Conservation (phyloP, 495 filamentous ascomycete species). For the Aspergillus avenaceus region DNA sequence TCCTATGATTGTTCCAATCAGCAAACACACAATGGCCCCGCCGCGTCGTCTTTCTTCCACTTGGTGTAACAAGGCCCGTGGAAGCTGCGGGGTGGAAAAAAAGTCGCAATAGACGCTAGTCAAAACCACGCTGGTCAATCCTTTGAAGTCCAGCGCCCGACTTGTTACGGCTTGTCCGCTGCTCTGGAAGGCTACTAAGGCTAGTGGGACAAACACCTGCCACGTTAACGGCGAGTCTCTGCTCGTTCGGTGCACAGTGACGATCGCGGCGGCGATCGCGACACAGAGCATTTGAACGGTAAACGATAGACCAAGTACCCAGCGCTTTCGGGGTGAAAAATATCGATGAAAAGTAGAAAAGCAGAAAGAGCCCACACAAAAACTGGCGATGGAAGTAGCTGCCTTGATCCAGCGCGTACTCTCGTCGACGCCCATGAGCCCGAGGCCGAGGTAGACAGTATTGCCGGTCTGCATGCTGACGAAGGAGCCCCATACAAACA, state of each 20-base stretch:
- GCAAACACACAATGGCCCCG: slow-evolving; percentile 53
- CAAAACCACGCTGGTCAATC: slow-evolving; percentile 64
- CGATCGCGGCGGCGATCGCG: slow-evolving; percentile 52
- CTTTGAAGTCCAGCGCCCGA: slow-evolving; percentile 56
- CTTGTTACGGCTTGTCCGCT: slow-evolving; percentile 67
- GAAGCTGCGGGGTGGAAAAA: slow-evolving; percentile 52
- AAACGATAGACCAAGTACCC: slow-evolving; percentile 62
- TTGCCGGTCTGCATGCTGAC: slow-evolving; percentile 82
- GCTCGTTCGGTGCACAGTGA: slow-evolving; percentile 40
- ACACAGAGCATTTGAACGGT: slow-evolving; percentile 49
- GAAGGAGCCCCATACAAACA: slow-evolving; percentile 71
- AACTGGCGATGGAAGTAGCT: slow-evolving; percentile 56
- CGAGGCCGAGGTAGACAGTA: slow-evolving; percentile 70
- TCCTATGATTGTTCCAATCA: slow-evolving; percentile 57
- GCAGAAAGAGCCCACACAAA: slow-evolving; percentile 62
- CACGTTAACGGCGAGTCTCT: slow-evolving; percentile 46
- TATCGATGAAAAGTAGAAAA: slow-evolving; percentile 60
- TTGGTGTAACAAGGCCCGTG: slow-evolving; percentile 46
- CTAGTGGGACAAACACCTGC: slow-evolving; percentile 56
- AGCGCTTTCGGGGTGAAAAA: slow-evolving; percentile 48
- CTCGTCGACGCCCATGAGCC: slow-evolving; percentile 46
- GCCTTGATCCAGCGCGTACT: slow-evolving; percentile 58
- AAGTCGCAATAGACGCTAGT: slow-evolving; percentile 71
- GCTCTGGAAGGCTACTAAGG: slow-evolving; percentile 65
- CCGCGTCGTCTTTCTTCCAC: slow-evolving; percentile 55